Percentiles rank a stretch among this genome's conserved stretches.
Conservation (phyloP, 495 filamentous ascomycete species). For the Neurospora tetraspora region DNA sequence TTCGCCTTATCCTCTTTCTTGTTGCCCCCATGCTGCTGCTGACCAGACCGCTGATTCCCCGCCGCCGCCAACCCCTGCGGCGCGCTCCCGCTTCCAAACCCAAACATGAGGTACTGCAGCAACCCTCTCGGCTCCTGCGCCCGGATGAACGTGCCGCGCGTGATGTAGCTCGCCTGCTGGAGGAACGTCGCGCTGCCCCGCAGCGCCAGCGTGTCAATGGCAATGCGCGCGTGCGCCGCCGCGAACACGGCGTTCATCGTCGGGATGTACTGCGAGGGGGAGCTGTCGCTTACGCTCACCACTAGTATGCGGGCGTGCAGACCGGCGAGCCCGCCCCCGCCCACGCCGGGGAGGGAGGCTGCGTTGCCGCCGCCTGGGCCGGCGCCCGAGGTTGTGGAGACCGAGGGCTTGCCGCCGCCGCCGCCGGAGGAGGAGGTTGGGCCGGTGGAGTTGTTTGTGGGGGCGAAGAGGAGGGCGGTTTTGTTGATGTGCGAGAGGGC, state of each 20-base stretch:
- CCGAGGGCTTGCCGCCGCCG: conserved; percentile 5
- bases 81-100: conserved; percentile 47
- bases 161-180: conserved; percentile 88
- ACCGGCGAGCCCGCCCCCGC: conserved; percentile 27
- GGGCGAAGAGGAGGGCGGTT: conserved; percentile 30
- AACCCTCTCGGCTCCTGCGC: conserved; percentile 52
- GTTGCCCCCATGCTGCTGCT: neutral
- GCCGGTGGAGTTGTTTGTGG: conserved; percentile 6
- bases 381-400: conserved; percentile 16
- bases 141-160: conserved; percentile 76
- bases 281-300: conserved; percentile 69
- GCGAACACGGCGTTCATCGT: conserved; percentile 98
- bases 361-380: conserved; percentile 16
- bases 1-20: neutral
- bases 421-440: conserved; percentile 17
- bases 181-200: conserved; percentile 77
- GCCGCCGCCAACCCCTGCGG: conserved; percentile 5
- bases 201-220: conserved; percentile 83
- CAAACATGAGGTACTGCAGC: conserved; percentile 90
- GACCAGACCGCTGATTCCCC: neutral
- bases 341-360: conserved; percentile 20
- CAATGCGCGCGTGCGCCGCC: conserved; percentile 71
- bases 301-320: conserved; percentile 79
- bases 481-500: conserved; percentile 83
- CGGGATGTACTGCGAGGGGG: conserved; percentile 87